A percentile compares a stretch with the other conserved stretches of the same genome.
phyloP scores from a whole-genome alignment of 192 early-diverging fungal genomes.

The Coemansia javaensis region DNA sequence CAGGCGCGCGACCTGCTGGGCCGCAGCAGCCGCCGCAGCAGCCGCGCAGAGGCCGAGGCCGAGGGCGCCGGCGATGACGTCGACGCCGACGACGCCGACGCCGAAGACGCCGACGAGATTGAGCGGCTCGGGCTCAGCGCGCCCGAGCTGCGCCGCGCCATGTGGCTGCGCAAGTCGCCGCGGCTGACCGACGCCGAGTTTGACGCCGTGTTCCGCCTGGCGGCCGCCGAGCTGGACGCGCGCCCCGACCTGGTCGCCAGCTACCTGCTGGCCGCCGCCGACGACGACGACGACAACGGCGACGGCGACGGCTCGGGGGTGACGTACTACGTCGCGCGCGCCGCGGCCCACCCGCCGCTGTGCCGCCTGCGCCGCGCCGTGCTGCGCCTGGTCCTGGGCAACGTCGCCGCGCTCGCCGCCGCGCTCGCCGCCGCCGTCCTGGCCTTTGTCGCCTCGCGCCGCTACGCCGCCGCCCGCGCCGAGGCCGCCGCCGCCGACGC shows the following conservation, averaged over 20 bases:
- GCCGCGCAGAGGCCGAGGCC: constrained; percentile 12
- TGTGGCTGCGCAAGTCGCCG: constrained; percentile 15
- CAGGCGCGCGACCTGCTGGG: constrained; percentile 22
- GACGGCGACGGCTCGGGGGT: constrained; percentile 1
- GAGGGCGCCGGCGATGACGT: too few species aligned
- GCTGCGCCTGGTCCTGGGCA: constrained; percentile 22
- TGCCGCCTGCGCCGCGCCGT: constrained; percentile 23
- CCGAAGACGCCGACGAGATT: constrained; percentile 25
- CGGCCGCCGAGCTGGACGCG: constrained; percentile 12
- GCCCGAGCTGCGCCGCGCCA: constrained; percentile 15
- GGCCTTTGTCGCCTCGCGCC: constrained; percentile 21
- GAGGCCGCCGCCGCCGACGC: constrained; percentile 38
- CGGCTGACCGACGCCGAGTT: constrained; percentile 30
- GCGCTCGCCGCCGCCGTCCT: constrained; percentile 10
- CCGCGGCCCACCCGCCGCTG: constrained; percentile 12
- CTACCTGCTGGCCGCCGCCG: constrained; percentile 26
- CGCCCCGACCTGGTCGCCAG: constrained; percentile 7
- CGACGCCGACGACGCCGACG: too few species aligned
- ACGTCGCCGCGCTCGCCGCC: constrained; percentile 14
- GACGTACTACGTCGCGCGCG: constrained; percentile 28
- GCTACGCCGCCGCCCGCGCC: constrained; percentile 25
- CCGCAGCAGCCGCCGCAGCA: background rate
- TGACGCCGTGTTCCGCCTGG: constrained; percentile 23
- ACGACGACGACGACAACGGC: constrained; percentile 9
- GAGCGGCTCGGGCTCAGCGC: constrained; percentile 41